Evolutionary conservation across 805 yeast species (phyloP).

Genomic region (Pichia kluyveri): DNA sequence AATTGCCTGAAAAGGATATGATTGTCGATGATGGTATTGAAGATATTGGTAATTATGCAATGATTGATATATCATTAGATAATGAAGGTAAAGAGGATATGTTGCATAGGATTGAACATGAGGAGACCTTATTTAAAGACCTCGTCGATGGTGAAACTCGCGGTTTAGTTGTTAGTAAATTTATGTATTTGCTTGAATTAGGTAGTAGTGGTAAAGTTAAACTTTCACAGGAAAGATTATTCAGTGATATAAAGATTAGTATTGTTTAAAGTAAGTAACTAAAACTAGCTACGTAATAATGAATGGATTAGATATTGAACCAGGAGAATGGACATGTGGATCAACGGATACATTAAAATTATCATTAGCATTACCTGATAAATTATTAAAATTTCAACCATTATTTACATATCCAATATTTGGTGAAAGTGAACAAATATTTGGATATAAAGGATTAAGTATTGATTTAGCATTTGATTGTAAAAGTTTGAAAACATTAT

Average conservation of each 20-base stretch:
- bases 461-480: constrained; percentile 70
- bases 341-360: constrained; percentile 61
- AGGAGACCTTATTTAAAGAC: not conserved
- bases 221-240: not conserved
- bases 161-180: not conserved
- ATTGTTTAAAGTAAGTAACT: too few species aligned
- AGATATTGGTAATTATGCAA: not conserved
- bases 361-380: constrained; percentile 45
- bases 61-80: not conserved
- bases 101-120: too few species aligned
- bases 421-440: constrained; percentile 85
- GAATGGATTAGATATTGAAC: constrained; percentile 11
- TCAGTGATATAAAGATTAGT: not conserved
- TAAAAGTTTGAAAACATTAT: constrained; percentile 61
- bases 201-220: not conserved
- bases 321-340: constrained; percentile 57
- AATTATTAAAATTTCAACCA: constrained; percentile 63
- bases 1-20: not conserved
- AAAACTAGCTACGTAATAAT: too few species aligned
- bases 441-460: constrained; percentile 67
- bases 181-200: not conserved
- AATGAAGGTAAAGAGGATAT: not conserved
- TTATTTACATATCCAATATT: constrained; percentile 84
- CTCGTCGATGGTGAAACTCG: not conserved
- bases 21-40: not conserved